These are phyloP conservation scores for Schwanniomyces polymorphus DNA, from an alignment of 805 yeast species.

Conservation along the genomic window DNA sequence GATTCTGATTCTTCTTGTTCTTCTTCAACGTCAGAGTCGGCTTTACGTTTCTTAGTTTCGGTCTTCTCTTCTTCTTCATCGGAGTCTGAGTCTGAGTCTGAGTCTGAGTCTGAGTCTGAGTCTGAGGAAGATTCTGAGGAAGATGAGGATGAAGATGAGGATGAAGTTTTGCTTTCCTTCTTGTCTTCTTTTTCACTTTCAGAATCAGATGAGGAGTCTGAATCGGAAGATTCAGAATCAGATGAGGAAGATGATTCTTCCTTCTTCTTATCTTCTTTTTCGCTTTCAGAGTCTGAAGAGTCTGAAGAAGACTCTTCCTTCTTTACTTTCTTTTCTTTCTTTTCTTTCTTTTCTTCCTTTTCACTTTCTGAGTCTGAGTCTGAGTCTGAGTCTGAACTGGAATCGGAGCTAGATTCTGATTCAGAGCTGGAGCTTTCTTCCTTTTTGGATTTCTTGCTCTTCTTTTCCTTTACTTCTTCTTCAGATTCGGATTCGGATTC, in stretches of 20 bases:
- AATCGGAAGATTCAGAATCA: constrained; percentile 23
- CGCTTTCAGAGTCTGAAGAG: constrained; percentile 22
- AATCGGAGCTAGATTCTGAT: constrained; percentile 1
- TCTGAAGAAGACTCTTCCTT: constrained; percentile 27
- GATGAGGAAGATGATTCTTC: constrained; percentile 22
- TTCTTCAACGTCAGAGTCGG: constrained; percentile 37
- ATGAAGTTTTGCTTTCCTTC: constrained; percentile 13
- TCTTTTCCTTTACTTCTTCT: constrained; percentile 13
- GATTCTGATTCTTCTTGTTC: constrained; percentile 35
- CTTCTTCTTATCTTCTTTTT: constrained; percentile 15
- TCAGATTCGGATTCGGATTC: constrained; percentile 25
- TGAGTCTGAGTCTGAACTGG: not conserved
- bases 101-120: constrained; percentile 32
- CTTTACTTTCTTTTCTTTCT: too few relatives aligned
- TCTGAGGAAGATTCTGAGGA: constrained; percentile 20
- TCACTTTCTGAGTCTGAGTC: constrained; percentile 1
- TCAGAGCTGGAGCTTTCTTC: constrained; percentile 14
- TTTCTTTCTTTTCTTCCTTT: constrained; percentile 11
- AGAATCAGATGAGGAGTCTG: constrained; percentile 22
- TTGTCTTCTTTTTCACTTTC: constrained; percentile 18
- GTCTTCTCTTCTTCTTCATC: constrained; percentile 16
- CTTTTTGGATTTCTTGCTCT: constrained; percentile 16
- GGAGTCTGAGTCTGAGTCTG: constrained; percentile 24
- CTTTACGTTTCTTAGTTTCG: constrained; percentile 33
- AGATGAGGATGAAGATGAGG: too few relatives aligned